Conservation (phyloP, 305 asterid species). For the Fraxinus nigra region DNA sequence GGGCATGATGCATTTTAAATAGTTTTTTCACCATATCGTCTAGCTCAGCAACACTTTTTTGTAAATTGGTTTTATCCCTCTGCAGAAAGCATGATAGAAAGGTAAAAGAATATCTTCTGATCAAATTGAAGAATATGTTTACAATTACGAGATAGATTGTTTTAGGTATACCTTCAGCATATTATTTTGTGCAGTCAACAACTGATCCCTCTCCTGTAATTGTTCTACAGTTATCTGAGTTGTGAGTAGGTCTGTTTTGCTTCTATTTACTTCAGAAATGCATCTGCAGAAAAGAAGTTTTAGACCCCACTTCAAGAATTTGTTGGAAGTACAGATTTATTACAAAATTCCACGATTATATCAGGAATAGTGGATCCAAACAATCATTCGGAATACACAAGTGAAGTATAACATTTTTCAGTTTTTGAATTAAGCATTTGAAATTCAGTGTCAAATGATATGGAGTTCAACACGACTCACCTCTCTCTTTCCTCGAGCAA, state of each 20-base stretch:
- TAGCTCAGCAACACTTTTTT: constrained; percentile 58
- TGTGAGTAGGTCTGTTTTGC: constrained; percentile 54
- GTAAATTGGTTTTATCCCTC: constrained; percentile 71
- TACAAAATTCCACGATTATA: constrained; percentile 1
- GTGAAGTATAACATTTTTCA: neutral
- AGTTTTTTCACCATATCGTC: constrained; percentile 67
- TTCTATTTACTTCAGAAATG: constrained; percentile 49
- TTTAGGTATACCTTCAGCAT: constrained; percentile 62
- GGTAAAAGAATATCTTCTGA: constrained; percentile 13
- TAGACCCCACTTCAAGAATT: neutral
- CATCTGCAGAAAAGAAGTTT: constrained; percentile 42
- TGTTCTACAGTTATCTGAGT: constrained; percentile 59
- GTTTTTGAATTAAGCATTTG: neutral
- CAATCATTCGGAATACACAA: neutral
- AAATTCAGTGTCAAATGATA: constrained; percentile 8
- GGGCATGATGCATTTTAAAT: constrained; percentile 39
- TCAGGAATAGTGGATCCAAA: neutral
- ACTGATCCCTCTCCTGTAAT: constrained; percentile 64
- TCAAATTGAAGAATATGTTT: neutral
- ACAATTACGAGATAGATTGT: constrained; percentile 1
- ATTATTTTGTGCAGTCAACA: constrained; percentile 75
- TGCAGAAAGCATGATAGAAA: constrained; percentile 25
- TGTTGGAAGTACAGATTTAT: neutral
- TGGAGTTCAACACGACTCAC: constrained; percentile 32
- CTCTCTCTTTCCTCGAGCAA: constrained; percentile 70